Percentiles rank a stretch among this genome's conserved stretches.
Conservation (phyloP, 2,329 filamentous ascomycete species). For the Pyrenochaeta sp. region DNA sequence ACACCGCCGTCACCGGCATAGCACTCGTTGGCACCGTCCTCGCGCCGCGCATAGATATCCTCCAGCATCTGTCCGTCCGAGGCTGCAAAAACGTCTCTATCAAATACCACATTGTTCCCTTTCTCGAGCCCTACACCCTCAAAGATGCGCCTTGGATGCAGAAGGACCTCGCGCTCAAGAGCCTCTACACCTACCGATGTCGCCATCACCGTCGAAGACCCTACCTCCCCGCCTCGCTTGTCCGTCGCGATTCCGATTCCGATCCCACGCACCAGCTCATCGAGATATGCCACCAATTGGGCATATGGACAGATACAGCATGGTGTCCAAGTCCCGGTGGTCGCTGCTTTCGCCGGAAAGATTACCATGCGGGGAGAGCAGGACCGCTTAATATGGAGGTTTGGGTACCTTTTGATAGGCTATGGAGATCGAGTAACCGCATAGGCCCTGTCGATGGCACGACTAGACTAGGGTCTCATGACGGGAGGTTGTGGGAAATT, state of each 20-base stretch:
- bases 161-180: conserved; percentile 62
- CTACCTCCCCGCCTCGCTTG: conserved; percentile 63
- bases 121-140: conserved; percentile 55
- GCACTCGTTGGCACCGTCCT: conserved; percentile 64
- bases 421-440: conserved; percentile 67
- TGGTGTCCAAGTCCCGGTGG: conserved; percentile 67
- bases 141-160: conserved; percentile 51
- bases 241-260: conserved; percentile 65
- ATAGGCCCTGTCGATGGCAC: conserved; percentile 55
- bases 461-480: conserved; percentile 45
- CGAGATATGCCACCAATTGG: conserved; percentile 64
- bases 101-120: conserved; percentile 70
- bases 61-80: conserved; percentile 67
- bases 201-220: conserved; percentile 68
- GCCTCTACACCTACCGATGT: conserved; percentile 67
- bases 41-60: conserved; percentile 60
- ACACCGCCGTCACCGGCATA: conserved; percentile 66
- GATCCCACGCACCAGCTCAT: conserved; percentile 68
- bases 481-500: conserved; percentile 65
- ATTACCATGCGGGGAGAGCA: conserved; percentile 64
- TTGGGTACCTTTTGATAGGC: conserved; percentile 68
- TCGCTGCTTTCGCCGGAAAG: conserved; percentile 62
- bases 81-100: conserved; percentile 71
- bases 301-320: conserved; percentile 68
- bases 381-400: conserved; percentile 64